Evolutionary conservation across 768 basidiomycete genomes (phyloP).

Genomic region (Lentinula lateritia): DNA sequence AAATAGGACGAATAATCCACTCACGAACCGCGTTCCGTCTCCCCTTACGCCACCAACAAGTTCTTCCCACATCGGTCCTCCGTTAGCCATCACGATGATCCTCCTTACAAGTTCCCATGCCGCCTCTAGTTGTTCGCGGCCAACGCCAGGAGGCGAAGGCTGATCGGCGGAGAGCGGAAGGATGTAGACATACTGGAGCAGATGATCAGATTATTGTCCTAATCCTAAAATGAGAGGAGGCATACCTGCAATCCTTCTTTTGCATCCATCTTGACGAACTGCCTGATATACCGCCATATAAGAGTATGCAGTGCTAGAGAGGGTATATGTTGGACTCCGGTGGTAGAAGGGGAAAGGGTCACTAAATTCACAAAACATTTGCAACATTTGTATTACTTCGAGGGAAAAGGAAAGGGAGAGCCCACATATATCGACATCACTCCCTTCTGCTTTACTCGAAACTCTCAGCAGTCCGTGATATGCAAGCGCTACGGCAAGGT

Average conservation of each 20-base stretch:
- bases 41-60: conserved; percentile 89
- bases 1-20: conserved; percentile 22
- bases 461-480: conserved; percentile 92
- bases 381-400: neutral
- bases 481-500: conserved; percentile 84
- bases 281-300: conserved; percentile 89
- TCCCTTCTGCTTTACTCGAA: conserved; percentile 74
- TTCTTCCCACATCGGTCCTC: conserved; percentile 84
- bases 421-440: conserved; percentile 80
- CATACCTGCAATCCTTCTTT: conserved; percentile 94
- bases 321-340: conserved; percentile 29
- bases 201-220: conserved; percentile 44
- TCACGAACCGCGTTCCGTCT: conserved; percentile 85
- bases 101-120: conserved; percentile 78
- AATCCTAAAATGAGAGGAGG: conserved; percentile 60
- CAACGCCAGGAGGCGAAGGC: conserved; percentile 38
- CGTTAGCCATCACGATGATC: conserved; percentile 74
- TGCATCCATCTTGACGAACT: conserved; percentile 89
- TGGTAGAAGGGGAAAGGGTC: conserved; percentile 58
- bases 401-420: conserved; percentile 9
- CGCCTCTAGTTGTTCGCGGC: conserved; percentile 79
- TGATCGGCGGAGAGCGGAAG: conserved; percentile 8
- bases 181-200: conserved; percentile 9
- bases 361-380: conserved; percentile 33
- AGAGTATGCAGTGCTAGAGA: conserved; percentile 79